phyloP scores from a whole-genome alignment of 331 rosid species.

The Pyrus hybrid region DNA sequence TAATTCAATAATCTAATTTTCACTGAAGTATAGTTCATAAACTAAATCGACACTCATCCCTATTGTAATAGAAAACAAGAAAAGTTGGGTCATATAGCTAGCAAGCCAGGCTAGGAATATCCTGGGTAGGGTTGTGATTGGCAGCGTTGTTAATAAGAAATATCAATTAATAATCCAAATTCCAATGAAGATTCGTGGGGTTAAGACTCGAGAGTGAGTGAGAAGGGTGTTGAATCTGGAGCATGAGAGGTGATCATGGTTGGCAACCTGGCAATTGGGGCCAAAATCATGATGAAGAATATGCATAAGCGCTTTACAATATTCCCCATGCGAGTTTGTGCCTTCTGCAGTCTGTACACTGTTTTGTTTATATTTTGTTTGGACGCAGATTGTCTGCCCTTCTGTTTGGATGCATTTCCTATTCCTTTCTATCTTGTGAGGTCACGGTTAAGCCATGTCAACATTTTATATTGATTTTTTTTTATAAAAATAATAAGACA shows the following conservation, averaged over 20 bases:
- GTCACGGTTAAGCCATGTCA: too few relatives aligned
- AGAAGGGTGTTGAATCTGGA: constrained; percentile 1
- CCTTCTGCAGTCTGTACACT: not conserved
- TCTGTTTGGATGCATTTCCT: too few relatives aligned
- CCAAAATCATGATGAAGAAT: constrained; percentile 23
- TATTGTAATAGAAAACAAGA: not conserved
- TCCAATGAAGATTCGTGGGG: constrained; percentile 6
- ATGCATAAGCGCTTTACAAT: not conserved
- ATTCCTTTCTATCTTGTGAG: too few relatives aligned
- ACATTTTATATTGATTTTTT: too few relatives aligned
- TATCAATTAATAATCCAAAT: not conserved
- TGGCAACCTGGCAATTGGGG: constrained; percentile 16
- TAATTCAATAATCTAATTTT: too few relatives aligned
- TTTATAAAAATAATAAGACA: too few relatives aligned
- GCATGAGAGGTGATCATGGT: constrained; percentile 22
- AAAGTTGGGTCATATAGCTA: not conserved
- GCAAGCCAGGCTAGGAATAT: not conserved
- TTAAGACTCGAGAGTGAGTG: not conserved
- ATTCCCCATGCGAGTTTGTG: constrained; percentile 21
- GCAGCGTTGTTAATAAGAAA: not conserved
- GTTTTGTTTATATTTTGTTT: not conserved
- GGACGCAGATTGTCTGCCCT: too few relatives aligned
- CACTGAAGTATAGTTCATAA: accelerated
- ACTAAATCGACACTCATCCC: too few relatives aligned
- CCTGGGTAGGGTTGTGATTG: not conserved